These are phyloP conservation scores for Cladobotryum protrusum DNA, from an alignment of 2,329 filamentous ascomycete genomes.

Conservation along the genomic window DNA sequence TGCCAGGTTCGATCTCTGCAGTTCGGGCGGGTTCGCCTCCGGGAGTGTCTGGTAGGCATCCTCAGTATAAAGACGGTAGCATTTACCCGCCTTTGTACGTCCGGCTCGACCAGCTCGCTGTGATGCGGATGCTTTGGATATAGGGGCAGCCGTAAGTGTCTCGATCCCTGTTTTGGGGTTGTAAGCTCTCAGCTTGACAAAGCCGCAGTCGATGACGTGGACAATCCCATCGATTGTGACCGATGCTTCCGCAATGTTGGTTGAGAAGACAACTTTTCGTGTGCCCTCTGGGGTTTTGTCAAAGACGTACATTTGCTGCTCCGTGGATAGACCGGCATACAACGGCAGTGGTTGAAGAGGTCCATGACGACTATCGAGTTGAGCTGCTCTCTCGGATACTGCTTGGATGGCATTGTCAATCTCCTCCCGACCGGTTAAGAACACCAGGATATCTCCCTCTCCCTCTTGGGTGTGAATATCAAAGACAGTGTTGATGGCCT, in stretches of 20 bases:
- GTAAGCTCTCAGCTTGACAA: conserved; percentile 83
- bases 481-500: conserved; percentile 74
- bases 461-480: conserved; percentile 78
- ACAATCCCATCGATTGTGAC: conserved; percentile 90
- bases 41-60: conserved; percentile 57
- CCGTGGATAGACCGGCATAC: conserved; percentile 81
- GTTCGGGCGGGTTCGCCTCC: conserved; percentile 76
- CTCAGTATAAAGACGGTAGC: conserved; percentile 88
- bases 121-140: conserved; percentile 88
- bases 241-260: conserved; percentile 94
- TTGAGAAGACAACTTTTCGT: conserved; percentile 86
- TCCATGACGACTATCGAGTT: conserved; percentile 39
- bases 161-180: conserved; percentile 83
- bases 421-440: conserved; percentile 87
- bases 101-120: conserved; percentile 88
- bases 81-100: conserved; percentile 84
- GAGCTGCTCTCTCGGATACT: conserved; percentile 64
- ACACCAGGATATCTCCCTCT: conserved; percentile 83
- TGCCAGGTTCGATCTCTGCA: conserved; percentile 86
- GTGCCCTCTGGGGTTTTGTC: conserved; percentile 74
- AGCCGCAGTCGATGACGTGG: conserved; percentile 85
- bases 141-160: conserved; percentile 69
- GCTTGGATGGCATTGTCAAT: conserved; percentile 79
- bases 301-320: conserved; percentile 94
- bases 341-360: conserved; percentile 55